Conservation (phyloP, 208 protist genomes). For the Acanthamoeba royreba region DNA sequence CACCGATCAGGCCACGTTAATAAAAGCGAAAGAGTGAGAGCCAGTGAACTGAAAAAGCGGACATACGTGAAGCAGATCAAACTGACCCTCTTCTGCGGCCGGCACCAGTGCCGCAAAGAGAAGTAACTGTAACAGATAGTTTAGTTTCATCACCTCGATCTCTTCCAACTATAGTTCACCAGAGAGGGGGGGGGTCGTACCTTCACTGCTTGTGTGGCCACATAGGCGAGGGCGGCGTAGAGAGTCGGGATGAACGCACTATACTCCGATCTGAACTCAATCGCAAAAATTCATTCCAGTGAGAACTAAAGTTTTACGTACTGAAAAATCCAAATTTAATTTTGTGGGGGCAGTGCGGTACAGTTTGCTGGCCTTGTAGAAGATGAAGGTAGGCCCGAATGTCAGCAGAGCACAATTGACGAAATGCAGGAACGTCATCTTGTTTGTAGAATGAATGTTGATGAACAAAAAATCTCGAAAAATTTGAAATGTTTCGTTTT, state of each 20-base stretch:
- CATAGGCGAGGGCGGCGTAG: neutral
- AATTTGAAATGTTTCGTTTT: no score
- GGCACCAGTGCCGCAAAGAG: slow-evolving; percentile 19
- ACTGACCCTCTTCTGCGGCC: neutral
- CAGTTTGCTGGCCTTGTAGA: slow-evolving; percentile 38
- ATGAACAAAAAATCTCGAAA: no score
- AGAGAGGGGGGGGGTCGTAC: neutral
- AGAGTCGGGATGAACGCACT: neutral
- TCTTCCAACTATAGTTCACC: neutral
- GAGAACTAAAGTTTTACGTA: neutral
- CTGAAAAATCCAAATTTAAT: neutral
- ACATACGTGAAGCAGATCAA: slow-evolving; percentile 14
- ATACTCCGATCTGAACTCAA: slow-evolving; percentile 13
- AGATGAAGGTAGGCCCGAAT: slow-evolving; percentile 12
- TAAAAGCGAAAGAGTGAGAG: neutral
- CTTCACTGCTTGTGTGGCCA: slow-evolving; percentile 32
- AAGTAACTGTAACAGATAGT: neutral
- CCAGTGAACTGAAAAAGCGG: neutral
- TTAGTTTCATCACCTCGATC: neutral
- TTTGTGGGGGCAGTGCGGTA: neutral
- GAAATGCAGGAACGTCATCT: slow-evolving; percentile 43
- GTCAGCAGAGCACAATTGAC: slow-evolving; percentile 29
- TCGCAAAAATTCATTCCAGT: neutral
- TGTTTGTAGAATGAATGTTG: no score
- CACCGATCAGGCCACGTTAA: no score